Base-by-base conservation (phyloP, 805 yeast genomes). In the Ogataea sp. region DNA sequence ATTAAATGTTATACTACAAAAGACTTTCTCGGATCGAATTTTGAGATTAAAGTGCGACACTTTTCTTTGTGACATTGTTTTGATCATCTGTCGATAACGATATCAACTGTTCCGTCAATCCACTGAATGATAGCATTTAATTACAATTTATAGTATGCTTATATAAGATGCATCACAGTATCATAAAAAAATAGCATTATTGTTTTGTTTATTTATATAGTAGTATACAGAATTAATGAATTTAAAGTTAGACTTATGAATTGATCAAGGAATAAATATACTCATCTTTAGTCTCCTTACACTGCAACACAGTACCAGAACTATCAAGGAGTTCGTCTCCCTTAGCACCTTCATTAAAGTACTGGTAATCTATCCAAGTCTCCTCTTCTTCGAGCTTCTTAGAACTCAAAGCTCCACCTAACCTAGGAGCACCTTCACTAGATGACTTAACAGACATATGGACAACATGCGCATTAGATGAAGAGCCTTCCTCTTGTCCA, bases 401-500 rank as follows among this genome's bases (percentile, higher is more conserved):
- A n/a, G 83, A 78, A 40, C 70, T 58, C 21, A 83, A 61, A 0
- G 89, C 86, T n/a, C 83, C 83, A 14, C 85, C 79, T 42, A 78
- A 65, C 52, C 83, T 69, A 13, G 69, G 70, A 37, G 78, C 78
- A 3, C 74, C 70, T 32, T 72, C 74, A 46, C 73, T 80, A 24
- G 71, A 65, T 20, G 78, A 67, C 51, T 80, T 82, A 4, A 83
- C 90, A 14, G 83, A 70, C 86, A 83, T 78, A 37, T 85, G 88
- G 23, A 83, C 82, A 18, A 83, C 80, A 41, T 79, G 78, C 2
- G 78, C 71, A 31, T 48, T 49, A 13, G 41, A 34, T 8, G 15
- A n/a, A 18, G 20, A n/a, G 17, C 31, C 21, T 23, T 32, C 33
- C 8, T 26, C 32, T 28, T 24, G 21, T 8, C 8, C 17, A 10